Percentiles rank a stretch among this genome's conserved stretches.
Conservation (phyloP, 2,329 filamentous ascomycete genomes). For the Emydomyces testavorans region DNA sequence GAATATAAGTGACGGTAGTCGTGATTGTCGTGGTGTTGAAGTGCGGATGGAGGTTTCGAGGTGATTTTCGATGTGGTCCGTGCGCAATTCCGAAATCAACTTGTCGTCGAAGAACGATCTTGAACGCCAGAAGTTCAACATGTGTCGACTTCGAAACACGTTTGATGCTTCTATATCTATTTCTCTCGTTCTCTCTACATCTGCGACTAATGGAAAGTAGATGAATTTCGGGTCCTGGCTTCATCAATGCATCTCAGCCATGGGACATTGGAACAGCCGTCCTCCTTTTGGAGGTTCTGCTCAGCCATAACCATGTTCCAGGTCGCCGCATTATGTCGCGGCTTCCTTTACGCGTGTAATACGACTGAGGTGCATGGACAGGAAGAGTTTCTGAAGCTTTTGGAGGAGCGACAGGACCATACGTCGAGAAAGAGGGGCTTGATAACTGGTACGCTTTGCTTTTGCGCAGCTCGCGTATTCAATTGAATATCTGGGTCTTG, state of each 20-base stretch:
- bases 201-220: conserved; percentile 15
- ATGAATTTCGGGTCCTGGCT: conserved; percentile 16
- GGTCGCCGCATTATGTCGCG: conserved; percentile 57
- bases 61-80: conserved; percentile 14
- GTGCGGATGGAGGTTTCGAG: background rate
- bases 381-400: conserved; percentile 58
- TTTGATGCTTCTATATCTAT: conserved; percentile 7
- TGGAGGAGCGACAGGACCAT: conserved; percentile 61
- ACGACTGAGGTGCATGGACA: conserved; percentile 65
- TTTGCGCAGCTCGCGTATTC: background rate
- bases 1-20: background rate
- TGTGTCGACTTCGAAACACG: too few species aligned
- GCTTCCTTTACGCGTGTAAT: conserved; percentile 65
- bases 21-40: background rate
- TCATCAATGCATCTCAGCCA: conserved; percentile 28
- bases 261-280: conserved; percentile 35
- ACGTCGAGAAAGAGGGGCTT: conserved; percentile 60
- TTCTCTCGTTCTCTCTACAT: conserved; percentile 12
- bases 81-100: too few species aligned
- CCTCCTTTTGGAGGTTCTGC: conserved; percentile 52
- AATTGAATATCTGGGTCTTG: background rate
- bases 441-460: conserved; percentile 55
- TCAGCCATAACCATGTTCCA: conserved; percentile 66
- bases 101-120: too few species aligned
- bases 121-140: too few species aligned